phyloP scores from a whole-genome alignment of 331 rosid genomes.

The Cydonia oblonga region DNA sequence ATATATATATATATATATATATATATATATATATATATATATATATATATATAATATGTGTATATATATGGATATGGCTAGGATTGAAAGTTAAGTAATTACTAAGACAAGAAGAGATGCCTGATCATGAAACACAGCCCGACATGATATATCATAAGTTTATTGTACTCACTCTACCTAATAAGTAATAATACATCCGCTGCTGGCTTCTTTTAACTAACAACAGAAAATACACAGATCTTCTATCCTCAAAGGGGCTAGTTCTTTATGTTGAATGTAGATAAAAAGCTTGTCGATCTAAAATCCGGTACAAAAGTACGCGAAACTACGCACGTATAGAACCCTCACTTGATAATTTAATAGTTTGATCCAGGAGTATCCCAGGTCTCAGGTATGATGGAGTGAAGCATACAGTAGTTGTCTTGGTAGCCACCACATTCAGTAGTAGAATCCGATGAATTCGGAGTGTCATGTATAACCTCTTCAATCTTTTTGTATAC shows the following conservation, averaged over 20 bases:
- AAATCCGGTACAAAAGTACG: neutral
- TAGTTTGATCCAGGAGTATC: constrained; percentile 30
- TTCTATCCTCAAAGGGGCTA: neutral
- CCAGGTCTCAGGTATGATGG: constrained; percentile 26
- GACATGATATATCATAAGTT: neutral
- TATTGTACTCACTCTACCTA: neutral
- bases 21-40: no score
- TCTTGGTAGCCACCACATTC: neutral
- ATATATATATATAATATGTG: no score
- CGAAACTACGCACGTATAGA: neutral
- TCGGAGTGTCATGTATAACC: constrained; percentile 17
- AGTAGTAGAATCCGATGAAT: constrained; percentile 13
- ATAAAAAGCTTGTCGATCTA: constrained; percentile 1
- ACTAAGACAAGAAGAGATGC: neutral
- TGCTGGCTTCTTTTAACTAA: neutral
- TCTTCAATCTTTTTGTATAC: constrained; percentile 46
- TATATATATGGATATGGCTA: neutral
- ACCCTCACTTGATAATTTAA: constrained; percentile 1
- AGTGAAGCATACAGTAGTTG: constrained; percentile 15
- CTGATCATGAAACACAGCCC: neutral
- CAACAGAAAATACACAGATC: neutral
- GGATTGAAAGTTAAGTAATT: neutral
- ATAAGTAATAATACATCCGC: neutral
- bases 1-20: no score
- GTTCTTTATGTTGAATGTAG: neutral